Evolutionary conservation across 495 filamentous ascomycete species (phyloP).

Genomic region (Xylaria bambusicola): DNA sequence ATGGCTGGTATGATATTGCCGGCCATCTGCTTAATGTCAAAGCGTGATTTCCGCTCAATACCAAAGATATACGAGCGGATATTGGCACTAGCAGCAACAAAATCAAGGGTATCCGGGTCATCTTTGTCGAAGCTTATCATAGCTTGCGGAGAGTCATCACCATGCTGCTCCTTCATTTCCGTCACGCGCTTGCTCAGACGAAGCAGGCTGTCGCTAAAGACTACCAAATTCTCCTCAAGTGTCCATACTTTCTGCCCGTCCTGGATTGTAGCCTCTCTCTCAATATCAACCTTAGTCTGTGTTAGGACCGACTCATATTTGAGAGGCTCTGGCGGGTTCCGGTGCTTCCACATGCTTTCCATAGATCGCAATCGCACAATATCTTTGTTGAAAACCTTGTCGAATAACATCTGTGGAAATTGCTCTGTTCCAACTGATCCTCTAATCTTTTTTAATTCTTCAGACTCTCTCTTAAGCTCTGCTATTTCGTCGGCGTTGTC

Average conservation of each 20-base stretch:
- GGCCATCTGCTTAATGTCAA: slow-evolving; percentile 98
- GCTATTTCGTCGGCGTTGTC: slow-evolving; percentile 90
- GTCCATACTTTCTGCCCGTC: slow-evolving; percentile 81
- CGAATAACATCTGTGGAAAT: slow-evolving; percentile 81
- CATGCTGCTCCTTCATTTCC: slow-evolving; percentile 54
- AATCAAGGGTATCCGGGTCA: slow-evolving; percentile 92
- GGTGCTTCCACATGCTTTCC: slow-evolving; percentile 95
- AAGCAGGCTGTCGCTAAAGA: slow-evolving; percentile 83
- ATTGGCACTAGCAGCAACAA: slow-evolving; percentile 89
- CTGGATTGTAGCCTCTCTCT: slow-evolving; percentile 56
- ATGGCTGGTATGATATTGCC: slow-evolving; percentile 99
- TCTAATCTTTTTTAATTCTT: slow-evolving; percentile 79
- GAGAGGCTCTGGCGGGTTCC: slow-evolving; percentile 71
- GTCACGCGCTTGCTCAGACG: slow-evolving; percentile 73
- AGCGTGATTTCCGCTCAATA: slow-evolving; percentile 86
- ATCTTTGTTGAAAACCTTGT: slow-evolving; percentile 89
- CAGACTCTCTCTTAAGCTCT: slow-evolving; percentile 78
- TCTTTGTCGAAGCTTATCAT: slow-evolving; percentile 94
- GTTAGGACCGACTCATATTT: slow-evolving; percentile 56
- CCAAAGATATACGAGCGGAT: slow-evolving; percentile 82
- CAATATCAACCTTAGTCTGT: slow-evolving; percentile 49
- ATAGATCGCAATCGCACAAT: slow-evolving; percentile 81
- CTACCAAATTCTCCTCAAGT: slow-evolving; percentile 74
- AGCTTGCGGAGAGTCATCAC: slow-evolving; percentile 52
- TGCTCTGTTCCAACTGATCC: slow-evolving; percentile 77